Evolutionary conservation across 2,329 filamentous ascomycete genomes (phyloP), one percentile per base, ranked within the genome.

Genomic region (Trichoderma lentiforme): DNA sequence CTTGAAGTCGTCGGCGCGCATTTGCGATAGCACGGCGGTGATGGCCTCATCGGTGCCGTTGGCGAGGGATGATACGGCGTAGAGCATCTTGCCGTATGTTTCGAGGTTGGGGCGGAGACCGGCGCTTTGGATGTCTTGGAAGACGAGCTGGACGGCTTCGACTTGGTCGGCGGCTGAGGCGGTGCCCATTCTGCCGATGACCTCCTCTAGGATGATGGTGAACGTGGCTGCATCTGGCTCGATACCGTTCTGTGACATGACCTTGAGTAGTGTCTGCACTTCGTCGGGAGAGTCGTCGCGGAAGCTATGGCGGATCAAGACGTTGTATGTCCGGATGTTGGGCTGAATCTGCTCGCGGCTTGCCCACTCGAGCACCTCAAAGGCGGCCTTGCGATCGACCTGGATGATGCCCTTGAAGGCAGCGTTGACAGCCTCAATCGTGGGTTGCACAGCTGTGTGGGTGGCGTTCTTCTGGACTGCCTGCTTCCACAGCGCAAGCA

Each of bases 61-160:
- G 72, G 78, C 74, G 18, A 82, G 78, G 9, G 76, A 77, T 18
- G 81, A 76, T 12, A 83, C 78, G 14, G 80, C 78, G 80, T 93
- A 86, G 67, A 95, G 88, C 79, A 94, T 88, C 78, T 92, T 90
- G 76, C 86, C 88, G 79, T 93, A 95, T 3, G 88, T 89, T 74
- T 89, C 85, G 71, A 84, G 80, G 79, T 92, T 92, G 47, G 90
- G 83, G 62, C 84, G 80, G 12, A 93, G 80, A 6, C 89, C 89
- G 14, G 85, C 83, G 2, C 80, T 77, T 71, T 89, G 84, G 79
- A 94, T 89, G 24, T 88, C 84, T 3, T 80, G 74, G 68, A 95
- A 85, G 60, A 92, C 82, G 5, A 79, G 77, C n/a, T 84, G 76
- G 7, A 93, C 84, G 21, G 85, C 82, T 2, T 80, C 77, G 24